Conservation (phyloP, 2,329 filamentous ascomycete species). For the Aaosphaeria arxii region DNA sequence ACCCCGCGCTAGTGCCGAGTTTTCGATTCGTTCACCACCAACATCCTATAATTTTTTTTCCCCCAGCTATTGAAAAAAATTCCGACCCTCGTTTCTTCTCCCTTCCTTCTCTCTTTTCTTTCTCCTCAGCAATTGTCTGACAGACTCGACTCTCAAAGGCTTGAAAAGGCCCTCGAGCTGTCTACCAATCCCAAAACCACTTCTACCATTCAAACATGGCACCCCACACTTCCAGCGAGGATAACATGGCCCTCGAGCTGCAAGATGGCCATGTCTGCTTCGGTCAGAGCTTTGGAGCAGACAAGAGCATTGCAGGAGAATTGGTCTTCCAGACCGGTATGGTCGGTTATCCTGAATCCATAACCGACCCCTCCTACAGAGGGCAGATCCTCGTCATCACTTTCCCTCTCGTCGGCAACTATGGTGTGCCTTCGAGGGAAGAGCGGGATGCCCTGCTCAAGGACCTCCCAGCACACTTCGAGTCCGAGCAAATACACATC, state of each 20-base stretch:
- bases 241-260: slow-evolving; percentile 82
- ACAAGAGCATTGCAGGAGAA: slow-evolving; percentile 93
- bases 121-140: slow-evolving; percentile 22
- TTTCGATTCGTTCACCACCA: too few species aligned
- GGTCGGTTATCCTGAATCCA: slow-evolving; percentile 96
- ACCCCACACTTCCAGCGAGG: slow-evolving; percentile 39
- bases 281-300: slow-evolving; percentile 93
- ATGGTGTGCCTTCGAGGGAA: slow-evolving; percentile 88
- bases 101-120: slow-evolving; percentile 1
- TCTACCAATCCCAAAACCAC: slow-evolving; percentile 13
- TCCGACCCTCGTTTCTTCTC: too few species aligned
- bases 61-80: too few species aligned
- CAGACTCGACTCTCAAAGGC: slow-evolving; percentile 29
- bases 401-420: slow-evolving; percentile 94
- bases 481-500: slow-evolving; percentile 89
- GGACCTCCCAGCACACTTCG: slow-evolving; percentile 88
- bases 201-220: slow-evolving; percentile 23
- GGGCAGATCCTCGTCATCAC: slow-evolving; percentile 96
- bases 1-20: too few species aligned
- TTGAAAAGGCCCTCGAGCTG: slow-evolving; percentile 31
- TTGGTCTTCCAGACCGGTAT: slow-evolving; percentile 99
- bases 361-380: slow-evolving; percentile 83
- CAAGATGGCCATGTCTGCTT: slow-evolving; percentile 88
- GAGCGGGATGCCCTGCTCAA: slow-evolving; percentile 79
- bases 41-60: too few species aligned